A percentile compares a stretch with the other conserved stretches of the same genome.
These are phyloP conservation scores for Candida saitoana DNA, from an alignment of 805 yeast genomes.

Conservation along the genomic window DNA sequence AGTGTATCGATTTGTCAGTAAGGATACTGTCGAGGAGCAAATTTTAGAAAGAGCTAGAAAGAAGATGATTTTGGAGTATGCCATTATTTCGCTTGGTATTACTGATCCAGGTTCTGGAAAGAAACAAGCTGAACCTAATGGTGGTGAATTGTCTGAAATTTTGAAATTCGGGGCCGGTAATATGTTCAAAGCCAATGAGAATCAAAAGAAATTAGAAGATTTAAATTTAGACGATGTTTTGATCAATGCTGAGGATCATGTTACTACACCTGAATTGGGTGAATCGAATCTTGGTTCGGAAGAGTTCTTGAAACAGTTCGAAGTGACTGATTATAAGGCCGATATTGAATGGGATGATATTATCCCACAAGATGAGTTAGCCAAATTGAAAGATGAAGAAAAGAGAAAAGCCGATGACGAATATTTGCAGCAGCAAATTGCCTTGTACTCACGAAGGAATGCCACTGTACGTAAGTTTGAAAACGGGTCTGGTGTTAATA, in stretches of 20 bases:
- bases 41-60: constrained; percentile 94
- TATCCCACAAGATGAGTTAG: constrained; percentile 90
- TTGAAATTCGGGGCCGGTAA: constrained; percentile 97
- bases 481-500: constrained; percentile 27
- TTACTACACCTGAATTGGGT: constrained; percentile 92
- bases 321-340: constrained; percentile 97
- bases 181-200: constrained; percentile 94
- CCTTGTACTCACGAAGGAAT: constrained; percentile 77
- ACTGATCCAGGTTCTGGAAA: constrained; percentile 62
- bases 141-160: constrained; percentile 86
- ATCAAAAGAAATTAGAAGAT: constrained; percentile 92
- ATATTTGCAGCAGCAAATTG: constrained; percentile 83
- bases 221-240: constrained; percentile 93
- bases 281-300: constrained; percentile 98
- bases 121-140: constrained; percentile 63
- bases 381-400: constrained; percentile 87
- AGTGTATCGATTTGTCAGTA: constrained; percentile 96
- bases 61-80: constrained; percentile 97
- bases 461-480: constrained; percentile 62
- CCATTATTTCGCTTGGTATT: constrained; percentile 92
- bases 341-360: constrained; percentile 99
- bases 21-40: constrained; percentile 97
- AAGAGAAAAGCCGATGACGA: constrained; percentile 81
- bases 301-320: constrained; percentile 94
- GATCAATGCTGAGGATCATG: constrained; percentile 95